Base-by-base conservation (phyloP, 78 protist genomes). In the Tieghemostelium lacteum region DNA sequence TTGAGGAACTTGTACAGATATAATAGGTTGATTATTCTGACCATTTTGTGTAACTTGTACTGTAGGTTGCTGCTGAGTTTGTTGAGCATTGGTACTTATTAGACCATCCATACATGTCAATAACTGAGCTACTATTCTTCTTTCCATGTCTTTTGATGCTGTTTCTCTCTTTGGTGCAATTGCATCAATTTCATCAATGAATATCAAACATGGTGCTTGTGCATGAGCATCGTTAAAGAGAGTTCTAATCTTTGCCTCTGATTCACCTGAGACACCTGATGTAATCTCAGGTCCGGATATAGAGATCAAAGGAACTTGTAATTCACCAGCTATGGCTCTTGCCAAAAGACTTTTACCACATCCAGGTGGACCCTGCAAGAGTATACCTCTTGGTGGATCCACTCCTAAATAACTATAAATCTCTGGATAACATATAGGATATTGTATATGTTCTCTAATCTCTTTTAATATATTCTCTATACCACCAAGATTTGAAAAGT, bases 121-220 rank as follows among this genome's bases (percentile, higher is more conserved):
- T 50, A 98, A 91, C 86, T 98, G 99, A 0, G 99, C 98, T 1
- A 98, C 99, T 63, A 98, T 98, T 42, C 99, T 94, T 36, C 96
- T 77, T 87, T 98, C 99, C 99, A 98, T 98, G 36, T 97, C 99
- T 7, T 97, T 88, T 64, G 92, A 94, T 1, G 99, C 98, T 0
- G 45, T 62, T 39, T 97, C 99, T 19, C 99, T 94, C 78, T 96
- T 97, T 3, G 98, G 97, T n/a, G 99, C 88, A 57, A 98, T 98
- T 39, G 98, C 98, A 40, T 98, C 99, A 62, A 98, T 98, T 87
- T 98, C 99, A 74, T 98, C 99, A 14, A 98, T 95, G 42, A 98
- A 98, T n/a, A 98, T 31, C 31, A 98, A 63, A 57, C 94, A 95
- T 19, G 99, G 99, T 31, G 98, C 98, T 45, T 75, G 61, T 49